These are phyloP conservation scores for Ustilaginoidea virens DNA, from an alignment of 2,329 filamentous ascomycete genomes.

Conservation along the genomic window DNA sequence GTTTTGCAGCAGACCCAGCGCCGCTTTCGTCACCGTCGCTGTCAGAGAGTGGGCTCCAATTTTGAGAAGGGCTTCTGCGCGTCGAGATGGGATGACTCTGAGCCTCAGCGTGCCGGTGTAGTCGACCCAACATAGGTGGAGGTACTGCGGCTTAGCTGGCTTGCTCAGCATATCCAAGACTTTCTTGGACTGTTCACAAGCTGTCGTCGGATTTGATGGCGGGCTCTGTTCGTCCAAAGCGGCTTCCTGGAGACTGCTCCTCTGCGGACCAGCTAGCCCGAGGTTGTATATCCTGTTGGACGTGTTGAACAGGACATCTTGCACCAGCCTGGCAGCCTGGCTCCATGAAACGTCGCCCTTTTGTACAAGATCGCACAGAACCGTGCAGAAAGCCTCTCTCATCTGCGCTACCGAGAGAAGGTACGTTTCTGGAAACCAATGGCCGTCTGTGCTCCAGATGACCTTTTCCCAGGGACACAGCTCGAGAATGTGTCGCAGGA, in stretches of 20 bases:
- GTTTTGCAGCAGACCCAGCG: constrained; percentile 51
- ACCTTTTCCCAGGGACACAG: constrained; percentile 61
- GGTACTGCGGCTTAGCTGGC: constrained; percentile 22
- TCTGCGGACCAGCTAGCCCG: too few relatives aligned
- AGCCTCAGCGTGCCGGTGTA: constrained; percentile 55
- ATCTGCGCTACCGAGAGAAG: constrained; percentile 59
- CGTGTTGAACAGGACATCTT: constrained; percentile 61
- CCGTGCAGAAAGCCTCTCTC: constrained; percentile 51
- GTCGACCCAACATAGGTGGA: constrained; percentile 66
- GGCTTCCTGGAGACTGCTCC: too few relatives aligned
- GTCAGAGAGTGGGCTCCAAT: constrained; percentile 26
- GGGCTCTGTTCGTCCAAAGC: too few relatives aligned
- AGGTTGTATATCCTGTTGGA: constrained; percentile 62
- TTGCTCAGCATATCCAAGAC: constrained; percentile 1
- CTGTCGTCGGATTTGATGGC: too few relatives aligned
- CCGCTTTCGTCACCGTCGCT: constrained; percentile 48
- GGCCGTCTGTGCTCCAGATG: constrained; percentile 67
- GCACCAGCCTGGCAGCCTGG: constrained; percentile 48
- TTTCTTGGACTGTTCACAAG: too few relatives aligned
- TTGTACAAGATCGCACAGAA: constrained; percentile 51
- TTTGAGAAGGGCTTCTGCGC: constrained; percentile 31
- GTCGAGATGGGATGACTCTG: constrained; percentile 50
- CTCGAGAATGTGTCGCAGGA: constrained; percentile 60
- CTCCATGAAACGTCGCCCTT: constrained; percentile 42
- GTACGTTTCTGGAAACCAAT: constrained; percentile 67